Conservation (phyloP, 306 rosid species). For the Malus sieversii region DNA sequence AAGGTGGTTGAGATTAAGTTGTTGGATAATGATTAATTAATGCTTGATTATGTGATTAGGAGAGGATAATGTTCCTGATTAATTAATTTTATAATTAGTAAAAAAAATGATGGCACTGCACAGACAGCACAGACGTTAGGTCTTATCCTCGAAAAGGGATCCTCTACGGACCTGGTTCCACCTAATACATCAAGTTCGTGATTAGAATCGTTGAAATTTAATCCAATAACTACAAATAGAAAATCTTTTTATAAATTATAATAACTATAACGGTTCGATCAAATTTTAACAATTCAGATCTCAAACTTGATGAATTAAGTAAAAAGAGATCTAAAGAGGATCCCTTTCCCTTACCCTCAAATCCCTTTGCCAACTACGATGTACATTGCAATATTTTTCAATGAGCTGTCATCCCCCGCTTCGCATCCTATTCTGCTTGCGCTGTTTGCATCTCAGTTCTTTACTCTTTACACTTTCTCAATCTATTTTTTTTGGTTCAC, state of each 20-base stretch:
- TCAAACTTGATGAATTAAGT: too few relatives aligned
- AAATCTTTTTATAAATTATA: too few relatives aligned
- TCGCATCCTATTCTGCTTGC: background rate
- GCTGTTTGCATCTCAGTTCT: background rate
- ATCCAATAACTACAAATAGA: rapidly evolving
- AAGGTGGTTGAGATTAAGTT: background rate
- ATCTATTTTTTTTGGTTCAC: too few relatives aligned
- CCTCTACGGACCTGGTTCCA: too few relatives aligned
- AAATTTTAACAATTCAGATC: too few relatives aligned
- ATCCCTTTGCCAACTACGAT: conserved; percentile 17
- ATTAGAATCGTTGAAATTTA: rapidly evolving
- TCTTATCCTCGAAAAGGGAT: conserved; percentile 39
- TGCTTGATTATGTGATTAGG: background rate
- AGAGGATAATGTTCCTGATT: background rate
- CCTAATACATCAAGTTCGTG: too few relatives aligned
- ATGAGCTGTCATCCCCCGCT: conserved; percentile 20
- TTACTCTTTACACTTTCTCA: background rate
- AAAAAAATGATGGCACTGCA: background rate
- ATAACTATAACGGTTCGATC: too few relatives aligned
- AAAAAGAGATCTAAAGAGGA: too few relatives aligned
- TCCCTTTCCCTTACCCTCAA: conserved; percentile 36
- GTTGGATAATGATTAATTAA: background rate
- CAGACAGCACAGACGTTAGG: background rate
- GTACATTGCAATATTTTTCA: background rate
- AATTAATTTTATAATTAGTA: background rate